Conservation (phyloP, 441 rosid genomes). For the Erysimum cheiri region DNA sequence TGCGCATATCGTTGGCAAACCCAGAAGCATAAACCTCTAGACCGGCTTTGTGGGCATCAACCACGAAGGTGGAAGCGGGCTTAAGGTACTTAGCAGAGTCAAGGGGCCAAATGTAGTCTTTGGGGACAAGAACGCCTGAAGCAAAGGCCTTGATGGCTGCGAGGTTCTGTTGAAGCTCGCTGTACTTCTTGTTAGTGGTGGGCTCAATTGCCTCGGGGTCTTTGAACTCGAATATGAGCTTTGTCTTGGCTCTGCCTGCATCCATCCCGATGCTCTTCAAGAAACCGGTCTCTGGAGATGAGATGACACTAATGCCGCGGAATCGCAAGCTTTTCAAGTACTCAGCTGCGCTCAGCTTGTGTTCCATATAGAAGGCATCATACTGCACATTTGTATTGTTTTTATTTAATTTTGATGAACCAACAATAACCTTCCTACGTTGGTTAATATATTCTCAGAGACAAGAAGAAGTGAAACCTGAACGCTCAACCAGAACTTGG, state of each 20-base stretch:
- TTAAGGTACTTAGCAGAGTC: slow-evolving; percentile 53
- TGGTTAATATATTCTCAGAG: background rate
- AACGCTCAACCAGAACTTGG: slow-evolving; percentile 75
- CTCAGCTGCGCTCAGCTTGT: slow-evolving; percentile 54
- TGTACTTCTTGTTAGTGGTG: slow-evolving; percentile 65
- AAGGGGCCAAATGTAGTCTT: slow-evolving; percentile 75
- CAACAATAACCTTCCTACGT: background rate
- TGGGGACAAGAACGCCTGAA: slow-evolving; percentile 78
- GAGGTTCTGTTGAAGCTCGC: slow-evolving; percentile 55
- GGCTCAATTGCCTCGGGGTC: slow-evolving; percentile 64
- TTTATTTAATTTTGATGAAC: background rate
- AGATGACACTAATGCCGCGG: slow-evolving; percentile 47
- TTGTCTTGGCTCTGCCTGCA: slow-evolving; percentile 53
- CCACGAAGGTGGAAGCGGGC: slow-evolving; percentile 63
- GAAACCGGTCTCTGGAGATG: slow-evolving; percentile 84
- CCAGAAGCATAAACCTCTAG: slow-evolving; percentile 77
- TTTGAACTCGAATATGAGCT: slow-evolving; percentile 61
- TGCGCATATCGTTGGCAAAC: slow-evolving; percentile 67
- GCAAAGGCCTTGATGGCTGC: slow-evolving; percentile 67
- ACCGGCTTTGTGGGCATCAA: slow-evolving; percentile 78
- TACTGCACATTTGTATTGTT: slow-evolving; percentile 54
- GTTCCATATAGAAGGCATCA: slow-evolving; percentile 61
- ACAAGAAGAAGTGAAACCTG: slow-evolving; percentile 51
- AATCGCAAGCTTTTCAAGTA: slow-evolving; percentile 46
- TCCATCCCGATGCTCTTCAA: slow-evolving; percentile 59